Evolutionary conservation across 1,284 basidiomycete species (phyloP).

Genomic region (Leccinum subfulvum): DNA sequence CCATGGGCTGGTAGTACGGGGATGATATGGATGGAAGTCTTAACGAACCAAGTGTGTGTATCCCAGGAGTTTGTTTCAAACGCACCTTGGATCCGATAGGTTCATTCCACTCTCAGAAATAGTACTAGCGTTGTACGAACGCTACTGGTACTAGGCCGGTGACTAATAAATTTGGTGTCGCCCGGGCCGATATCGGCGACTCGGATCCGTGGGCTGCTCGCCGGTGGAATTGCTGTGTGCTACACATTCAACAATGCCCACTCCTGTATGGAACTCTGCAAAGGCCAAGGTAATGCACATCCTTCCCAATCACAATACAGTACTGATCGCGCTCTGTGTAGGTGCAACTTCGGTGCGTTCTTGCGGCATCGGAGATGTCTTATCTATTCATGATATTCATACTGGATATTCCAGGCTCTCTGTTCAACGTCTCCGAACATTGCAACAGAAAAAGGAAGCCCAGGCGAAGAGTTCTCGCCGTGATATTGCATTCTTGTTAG

Average conservation of each 20-base stretch:
- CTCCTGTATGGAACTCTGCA: constrained; percentile 57
- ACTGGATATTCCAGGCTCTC: constrained; percentile 61
- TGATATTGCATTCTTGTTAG: constrained; percentile 77
- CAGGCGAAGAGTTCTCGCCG: constrained; percentile 82
- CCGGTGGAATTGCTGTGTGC: constrained; percentile 10
- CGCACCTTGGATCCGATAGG: background rate
- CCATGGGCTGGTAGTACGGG: no score
- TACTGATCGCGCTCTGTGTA: constrained; percentile 30
- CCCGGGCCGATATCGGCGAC: constrained; percentile 7
- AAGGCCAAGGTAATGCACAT: constrained; percentile 61
- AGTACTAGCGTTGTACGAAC: background rate
- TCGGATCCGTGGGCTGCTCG: constrained; percentile 7
- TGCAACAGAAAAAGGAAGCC: constrained; percentile 93
- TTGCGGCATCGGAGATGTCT: background rate
- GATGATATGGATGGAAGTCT: no score
- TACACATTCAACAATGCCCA: constrained; percentile 43
- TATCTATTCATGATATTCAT: constrained; percentile 2
- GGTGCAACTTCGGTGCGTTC: constrained; percentile 65
- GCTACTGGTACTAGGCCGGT: background rate
- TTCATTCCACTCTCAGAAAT: background rate
- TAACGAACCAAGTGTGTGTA: no score
- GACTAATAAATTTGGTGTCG: background rate
- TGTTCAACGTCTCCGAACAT: constrained; percentile 84
- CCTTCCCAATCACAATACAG: background rate
- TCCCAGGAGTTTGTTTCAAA: background rate